Evolutionary conservation across 768 basidiomycete species (phyloP).

Genomic region (Auricularia heimuer): DNA sequence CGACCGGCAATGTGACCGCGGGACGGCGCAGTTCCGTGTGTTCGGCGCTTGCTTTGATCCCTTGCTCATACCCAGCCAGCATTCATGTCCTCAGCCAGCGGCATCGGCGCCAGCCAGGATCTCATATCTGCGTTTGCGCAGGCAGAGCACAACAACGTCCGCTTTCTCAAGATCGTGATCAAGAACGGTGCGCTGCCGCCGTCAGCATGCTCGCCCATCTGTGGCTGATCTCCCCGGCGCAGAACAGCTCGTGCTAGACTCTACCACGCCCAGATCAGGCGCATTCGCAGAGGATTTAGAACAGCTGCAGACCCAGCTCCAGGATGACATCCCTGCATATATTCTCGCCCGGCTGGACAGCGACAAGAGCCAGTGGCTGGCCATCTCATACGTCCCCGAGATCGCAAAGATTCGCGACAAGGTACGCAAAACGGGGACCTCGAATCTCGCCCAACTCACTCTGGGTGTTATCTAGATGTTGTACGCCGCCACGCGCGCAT

Average conservation of each 20-base stretch:
- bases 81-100: conserved; percentile 64
- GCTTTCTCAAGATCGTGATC: conserved; percentile 74
- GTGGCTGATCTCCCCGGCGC: conserved; percentile 21
- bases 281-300: conserved; percentile 50
- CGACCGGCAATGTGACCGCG: too few relatives aligned
- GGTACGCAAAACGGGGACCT: conserved; percentile 29
- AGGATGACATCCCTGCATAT: conserved; percentile 62
- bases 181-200: conserved; percentile 46
- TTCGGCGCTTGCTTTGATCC: background rate
- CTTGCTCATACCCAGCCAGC: background rate
- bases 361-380: conserved; percentile 56
- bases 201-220: conserved; percentile 4
- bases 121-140: conserved; percentile 47
- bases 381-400: conserved; percentile 76
- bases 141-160: conserved; percentile 28
- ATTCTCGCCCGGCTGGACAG: conserved; percentile 57
- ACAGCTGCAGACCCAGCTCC: conserved; percentile 45
- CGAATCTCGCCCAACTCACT: background rate
- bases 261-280: conserved; percentile 36
- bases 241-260: conserved; percentile 59
- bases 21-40: background rate
- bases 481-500: conserved; percentile 69
- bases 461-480: conserved; percentile 51
- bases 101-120: conserved; percentile 53
- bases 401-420: conserved; percentile 72